phyloP scores from a whole-genome alignment of 768 basidiomycete genomes.

The Amanita subjunquillea region DNA sequence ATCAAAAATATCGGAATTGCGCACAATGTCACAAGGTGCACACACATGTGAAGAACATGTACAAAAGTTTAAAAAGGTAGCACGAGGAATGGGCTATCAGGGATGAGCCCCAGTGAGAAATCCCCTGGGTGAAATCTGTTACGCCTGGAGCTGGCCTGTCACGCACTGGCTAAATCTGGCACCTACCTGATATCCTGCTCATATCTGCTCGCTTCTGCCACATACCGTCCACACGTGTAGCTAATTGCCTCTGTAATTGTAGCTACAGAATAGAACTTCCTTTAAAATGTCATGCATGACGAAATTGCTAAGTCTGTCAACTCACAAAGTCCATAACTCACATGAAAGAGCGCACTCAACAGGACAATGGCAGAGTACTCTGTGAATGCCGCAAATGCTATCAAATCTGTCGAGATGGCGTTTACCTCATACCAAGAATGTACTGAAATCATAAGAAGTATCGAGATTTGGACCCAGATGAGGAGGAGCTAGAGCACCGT shows the following conservation, averaged over 20 bases:
- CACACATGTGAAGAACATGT: too few relatives aligned
- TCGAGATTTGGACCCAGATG: not conserved
- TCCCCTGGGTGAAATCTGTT: not conserved
- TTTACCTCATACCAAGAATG: constrained; percentile 1
- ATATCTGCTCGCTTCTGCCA: not conserved
- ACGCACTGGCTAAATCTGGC: not conserved
- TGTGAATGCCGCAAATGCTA: constrained; percentile 1
- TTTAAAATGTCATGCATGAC: not conserved
- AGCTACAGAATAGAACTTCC: not conserved
- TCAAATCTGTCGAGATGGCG: not conserved
- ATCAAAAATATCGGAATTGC: too few relatives aligned
- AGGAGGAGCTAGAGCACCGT: not conserved
- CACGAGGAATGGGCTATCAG: too few relatives aligned
- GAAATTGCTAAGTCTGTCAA: not conserved
- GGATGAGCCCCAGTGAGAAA: not conserved
- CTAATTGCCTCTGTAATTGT: not conserved
- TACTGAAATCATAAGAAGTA: not conserved
- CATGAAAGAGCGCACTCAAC: not conserved
- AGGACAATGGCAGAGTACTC: not conserved
- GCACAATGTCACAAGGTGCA: too few relatives aligned
- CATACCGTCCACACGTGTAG: not conserved
- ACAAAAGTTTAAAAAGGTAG: too few relatives aligned
- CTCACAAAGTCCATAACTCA: not conserved
- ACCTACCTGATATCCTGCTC: not conserved
- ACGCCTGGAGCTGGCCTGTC: not conserved